Percentiles rank a stretch among this genome's conserved stretches.
phyloP scores from a whole-genome alignment of 768 basidiomycete species.

The Kwoniella sp. region DNA sequence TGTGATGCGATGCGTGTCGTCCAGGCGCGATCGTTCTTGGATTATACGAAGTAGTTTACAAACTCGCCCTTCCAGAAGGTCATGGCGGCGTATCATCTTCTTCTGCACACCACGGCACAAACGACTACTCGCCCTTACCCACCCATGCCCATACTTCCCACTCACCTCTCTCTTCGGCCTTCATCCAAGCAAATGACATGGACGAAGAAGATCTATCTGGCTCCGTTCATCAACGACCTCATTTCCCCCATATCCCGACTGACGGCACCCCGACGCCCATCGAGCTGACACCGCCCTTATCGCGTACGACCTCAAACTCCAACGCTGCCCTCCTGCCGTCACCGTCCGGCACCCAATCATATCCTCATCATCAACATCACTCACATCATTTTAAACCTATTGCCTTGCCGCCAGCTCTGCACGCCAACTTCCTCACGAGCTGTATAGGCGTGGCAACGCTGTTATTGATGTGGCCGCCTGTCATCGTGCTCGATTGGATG shows the following conservation, averaged over 20 bases:
- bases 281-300: conserved; percentile 6
- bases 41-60: conserved; percentile 56
- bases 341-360: neutral
- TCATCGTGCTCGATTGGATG: conserved; percentile 71
- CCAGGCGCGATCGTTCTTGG: conserved; percentile 50
- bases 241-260: conserved; percentile 6
- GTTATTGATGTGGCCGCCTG: conserved; percentile 73
- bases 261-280: conserved; percentile 16
- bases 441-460: conserved; percentile 77
- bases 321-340: conserved; percentile 1
- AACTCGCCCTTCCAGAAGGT: conserved; percentile 51
- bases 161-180: neutral
- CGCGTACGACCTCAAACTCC: conserved; percentile 11
- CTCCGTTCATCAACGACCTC: conserved; percentile 5
- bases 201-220: neutral
- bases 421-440: conserved; percentile 79
- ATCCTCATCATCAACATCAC: neutral
- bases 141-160: conserved; percentile 2
- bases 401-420: conserved; percentile 77
- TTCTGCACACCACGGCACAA: neutral
- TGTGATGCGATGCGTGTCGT: too few species aligned
- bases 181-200: neutral
- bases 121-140: conserved; percentile 28
- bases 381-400: conserved; percentile 53
- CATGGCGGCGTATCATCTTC: conserved; percentile 36